Base-by-base conservation (phyloP, 106 monocot genomes). In the Dioscorea alata region DNA sequence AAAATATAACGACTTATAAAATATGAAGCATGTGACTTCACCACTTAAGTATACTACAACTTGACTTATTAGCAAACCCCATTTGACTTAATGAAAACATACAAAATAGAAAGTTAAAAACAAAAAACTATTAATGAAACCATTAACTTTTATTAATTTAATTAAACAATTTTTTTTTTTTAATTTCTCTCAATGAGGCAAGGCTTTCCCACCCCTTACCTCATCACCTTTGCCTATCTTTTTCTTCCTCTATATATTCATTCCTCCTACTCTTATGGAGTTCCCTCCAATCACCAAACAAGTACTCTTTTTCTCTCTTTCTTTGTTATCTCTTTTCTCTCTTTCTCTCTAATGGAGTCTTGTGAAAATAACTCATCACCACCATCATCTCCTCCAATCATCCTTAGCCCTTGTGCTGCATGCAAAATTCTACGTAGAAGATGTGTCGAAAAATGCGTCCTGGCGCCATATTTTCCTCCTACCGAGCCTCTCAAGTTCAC, bases 401-500 rank as follows among this genome's bases (percentile, higher is more conserved):
- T 65, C 4, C 67, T 68, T 16, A 68, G 23, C 21, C 67, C 72
- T 6, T 73, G 72, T 50, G 72, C 72, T 25, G 72, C 72, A 1
- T 73, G 72, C 51, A 73, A 73, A 63, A 73, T 73, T 50, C 63
- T 73, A 12, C 72, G 72, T 4, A 63, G 72, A 25, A 50, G 72
- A 19, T 73, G 72, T 22, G 63, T 33, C 31, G 50, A 73, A 15
- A 73, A 73, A 50, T 73, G 72, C 31, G 24, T 73, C 17, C 63
- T 73, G 12, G 72, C 72, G 0, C 72, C 72, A 0, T 73, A 73
- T 63, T 73, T 73, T 63, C 72, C 72, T 31, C 72, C 72, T 1
- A 73, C 62, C 33, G 50, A 73, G 17, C 72, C 72, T 24, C 63
- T 64, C 50, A 62, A 61, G 63, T 73, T 73, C 63, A 53, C 72